These are phyloP conservation scores for Aureobasidium sp. DNA, from an alignment of 2,329 filamentous ascomycete species.

Conservation along the genomic window DNA sequence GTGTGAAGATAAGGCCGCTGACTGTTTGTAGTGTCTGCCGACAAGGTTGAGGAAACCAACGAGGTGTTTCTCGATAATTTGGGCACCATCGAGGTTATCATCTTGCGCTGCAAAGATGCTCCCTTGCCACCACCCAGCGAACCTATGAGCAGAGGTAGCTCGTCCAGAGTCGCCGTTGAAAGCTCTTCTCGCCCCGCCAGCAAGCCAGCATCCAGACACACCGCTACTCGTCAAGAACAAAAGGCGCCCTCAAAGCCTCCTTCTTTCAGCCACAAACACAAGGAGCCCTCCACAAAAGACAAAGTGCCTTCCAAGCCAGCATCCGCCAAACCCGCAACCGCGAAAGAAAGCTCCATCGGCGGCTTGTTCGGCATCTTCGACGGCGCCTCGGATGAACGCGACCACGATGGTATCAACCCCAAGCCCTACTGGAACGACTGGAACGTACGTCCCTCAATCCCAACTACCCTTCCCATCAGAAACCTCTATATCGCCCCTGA, in stretches of 20 bases:
- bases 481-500: constrained; percentile 26
- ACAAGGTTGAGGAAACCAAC: constrained; percentile 29
- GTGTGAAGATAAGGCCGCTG: background rate
- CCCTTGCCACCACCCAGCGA: constrained; percentile 6
- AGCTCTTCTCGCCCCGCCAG: background rate
- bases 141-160: background rate
- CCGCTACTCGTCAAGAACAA: background rate
- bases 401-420: background rate
- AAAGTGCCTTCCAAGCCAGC: constrained; percentile 3
- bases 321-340: background rate
- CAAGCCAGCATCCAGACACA: constrained; percentile 3
- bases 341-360: constrained; percentile 16
- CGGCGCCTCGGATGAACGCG: constrained; percentile 23
- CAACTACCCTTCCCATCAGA: constrained; percentile 14
- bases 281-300: constrained; percentile 11
- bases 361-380: constrained; percentile 28
- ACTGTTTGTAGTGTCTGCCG: constrained; percentile 28
- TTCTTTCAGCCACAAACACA: background rate
- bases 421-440: constrained; percentile 29
- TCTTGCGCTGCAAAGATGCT: constrained; percentile 35
- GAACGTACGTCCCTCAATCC: constrained; percentile 12
- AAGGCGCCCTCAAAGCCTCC: background rate
- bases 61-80: constrained; percentile 29
- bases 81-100: constrained; percentile 41
- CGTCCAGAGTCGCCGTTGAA: background rate